A percentile compares a stretch with the other conserved stretches of the same genome.
Conservation (phyloP, 1,139 yeast genomes). For the Saccharomyces pastorianus region DNA sequence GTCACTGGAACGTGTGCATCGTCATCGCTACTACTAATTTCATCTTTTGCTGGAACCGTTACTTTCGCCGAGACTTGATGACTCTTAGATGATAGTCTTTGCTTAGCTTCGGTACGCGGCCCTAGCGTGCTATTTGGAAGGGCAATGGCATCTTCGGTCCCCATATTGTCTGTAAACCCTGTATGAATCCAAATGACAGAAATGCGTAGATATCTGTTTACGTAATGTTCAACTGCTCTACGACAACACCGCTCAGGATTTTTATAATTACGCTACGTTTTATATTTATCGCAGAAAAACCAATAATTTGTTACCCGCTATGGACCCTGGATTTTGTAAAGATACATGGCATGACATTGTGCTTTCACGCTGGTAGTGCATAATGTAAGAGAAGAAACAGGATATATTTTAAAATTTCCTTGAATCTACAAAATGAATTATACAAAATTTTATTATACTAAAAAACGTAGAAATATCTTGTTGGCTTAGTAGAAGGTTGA, state of each 20-base stretch:
- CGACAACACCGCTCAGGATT: not conserved
- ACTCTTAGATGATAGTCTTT: conserved; percentile 8
- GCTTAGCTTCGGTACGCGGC: not conserved
- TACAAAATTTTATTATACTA: conserved; percentile 7
- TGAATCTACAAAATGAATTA: conserved; percentile 5
- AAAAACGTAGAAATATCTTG: conserved; percentile 12
- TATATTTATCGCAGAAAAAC: not conserved
- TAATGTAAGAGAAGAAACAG: not conserved
- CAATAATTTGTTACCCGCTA: not conserved
- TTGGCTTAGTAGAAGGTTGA: conserved; percentile 78
- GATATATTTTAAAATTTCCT: not conserved
- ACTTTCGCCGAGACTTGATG: conserved; percentile 3
- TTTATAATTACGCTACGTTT: not conserved
- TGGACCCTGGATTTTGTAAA: not conserved
- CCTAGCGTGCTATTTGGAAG: not conserved
- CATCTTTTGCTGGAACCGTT: not conserved
- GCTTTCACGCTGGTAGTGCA: not conserved
- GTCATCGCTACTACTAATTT: conserved; percentile 8
- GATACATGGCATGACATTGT: not conserved
- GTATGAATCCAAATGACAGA: not conserved
- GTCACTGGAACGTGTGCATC: conserved; percentile 29
- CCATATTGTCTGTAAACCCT: not conserved
- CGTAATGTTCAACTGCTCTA: not conserved
- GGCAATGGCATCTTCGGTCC: not conserved
- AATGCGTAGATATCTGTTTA: not conserved